Base-by-base conservation (phyloP, 2,329 filamentous ascomycete species). In the Aspergillus udagawae region DNA sequence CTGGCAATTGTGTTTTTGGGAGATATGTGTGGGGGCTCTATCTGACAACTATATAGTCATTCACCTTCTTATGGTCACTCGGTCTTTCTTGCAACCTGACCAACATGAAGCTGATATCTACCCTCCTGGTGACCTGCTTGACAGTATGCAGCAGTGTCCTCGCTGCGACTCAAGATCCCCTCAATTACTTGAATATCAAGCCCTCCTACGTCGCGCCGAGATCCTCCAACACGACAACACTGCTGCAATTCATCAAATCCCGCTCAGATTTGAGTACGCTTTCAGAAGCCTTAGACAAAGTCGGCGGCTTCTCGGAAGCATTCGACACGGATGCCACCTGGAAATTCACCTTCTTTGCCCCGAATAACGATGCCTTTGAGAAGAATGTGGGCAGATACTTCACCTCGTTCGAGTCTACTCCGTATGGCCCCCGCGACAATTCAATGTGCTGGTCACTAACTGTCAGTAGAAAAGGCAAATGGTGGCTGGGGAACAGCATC, bases 291-390 rank as follows among this genome's bases (percentile, higher is more conserved):
- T 7, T 54, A 17, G n/a, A 32, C 2, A n/a, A 38, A 20, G 41
- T 53, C 7, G 58, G 49, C 14, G 70, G 69, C 4, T 73, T 73
- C 50, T 9, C 47, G 6, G 53, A 67, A 44, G 69, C 69, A 5
- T 71, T 73, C 51, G 56, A 65, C 49, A 70, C 68, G 2, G 51
- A 53, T 8, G 58, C 66, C 1, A 61, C 57, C 1, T 72, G 65
- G 65, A 61, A 65, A 20, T 73, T 65, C 48, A 71, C 67, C 25
- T 70, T 72, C 55, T 72, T 72, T 49, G 70, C 67, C 2, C 67
- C 68, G 3, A 68, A 65, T 1, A 64, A 72, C 38, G 60, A 62
- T 3, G 69, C 69, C 9, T 72, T 73, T 49, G 32, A 52, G 4
- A 62, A 64, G 17, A 60, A 68, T 29, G 71, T 67, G 0, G 66